Percentiles rank a stretch among this genome's conserved stretches.
These are phyloP conservation scores for Tritrichomonas musculus DNA, from an alignment of 208 protist genomes.

Conservation along the genomic window DNA sequence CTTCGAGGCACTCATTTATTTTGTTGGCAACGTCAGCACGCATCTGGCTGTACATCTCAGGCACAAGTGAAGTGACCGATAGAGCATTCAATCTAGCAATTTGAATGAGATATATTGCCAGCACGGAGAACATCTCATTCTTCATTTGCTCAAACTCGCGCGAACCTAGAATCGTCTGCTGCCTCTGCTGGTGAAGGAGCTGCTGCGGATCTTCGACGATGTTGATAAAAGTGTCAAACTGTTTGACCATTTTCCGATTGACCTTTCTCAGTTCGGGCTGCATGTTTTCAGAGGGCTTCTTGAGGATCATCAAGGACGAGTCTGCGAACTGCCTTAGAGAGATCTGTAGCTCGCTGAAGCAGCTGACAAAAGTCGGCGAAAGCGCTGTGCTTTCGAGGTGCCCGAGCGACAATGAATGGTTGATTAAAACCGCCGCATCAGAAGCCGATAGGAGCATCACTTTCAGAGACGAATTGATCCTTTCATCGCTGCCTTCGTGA, in stretches of 20 bases:
- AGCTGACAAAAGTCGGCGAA: neutral
- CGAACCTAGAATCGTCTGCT: neutral
- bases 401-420: neutral
- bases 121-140: neutral
- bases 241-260: slow-evolving; percentile 3
- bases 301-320: too few relatives aligned
- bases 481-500: neutral
- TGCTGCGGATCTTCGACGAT: neutral
- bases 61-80: neutral
- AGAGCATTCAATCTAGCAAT: neutral
- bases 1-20: neutral
- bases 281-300: too few relatives aligned
- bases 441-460: neutral
- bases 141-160: neutral
- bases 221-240: neutral
- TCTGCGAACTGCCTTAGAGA: neutral
- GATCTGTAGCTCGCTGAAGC: neutral
- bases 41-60: neutral
- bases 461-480: neutral
- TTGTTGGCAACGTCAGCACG: neutral
- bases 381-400: neutral
- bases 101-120: neutral
- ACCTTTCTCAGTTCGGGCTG: too few relatives aligned
- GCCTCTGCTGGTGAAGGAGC: too few relatives aligned
- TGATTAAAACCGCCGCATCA: neutral